Conservation (phyloP, 805 yeast genomes). For the Suhomyces prunicola region DNA sequence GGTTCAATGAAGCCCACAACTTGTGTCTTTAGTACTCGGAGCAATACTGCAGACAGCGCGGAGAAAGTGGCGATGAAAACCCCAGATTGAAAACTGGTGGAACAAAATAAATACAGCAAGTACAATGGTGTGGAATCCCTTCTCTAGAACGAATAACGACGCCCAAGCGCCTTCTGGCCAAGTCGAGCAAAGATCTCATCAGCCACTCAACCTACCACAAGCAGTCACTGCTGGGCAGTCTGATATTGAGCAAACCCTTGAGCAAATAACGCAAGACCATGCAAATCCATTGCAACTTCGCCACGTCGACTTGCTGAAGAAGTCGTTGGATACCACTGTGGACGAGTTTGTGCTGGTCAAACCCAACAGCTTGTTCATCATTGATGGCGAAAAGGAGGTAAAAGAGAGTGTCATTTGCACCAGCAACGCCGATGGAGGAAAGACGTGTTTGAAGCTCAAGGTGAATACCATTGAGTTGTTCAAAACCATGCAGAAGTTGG, state of each 20-base stretch:
- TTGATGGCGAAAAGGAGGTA: conserved; percentile 40
- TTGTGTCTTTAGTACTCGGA: conserved; percentile 20
- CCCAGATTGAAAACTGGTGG: neutral
- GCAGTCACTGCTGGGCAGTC: conserved; percentile 6
- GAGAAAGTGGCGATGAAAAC: neutral
- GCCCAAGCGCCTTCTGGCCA: conserved; percentile 9
- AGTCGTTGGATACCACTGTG: conserved; percentile 19
- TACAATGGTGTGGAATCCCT: conserved; percentile 17
- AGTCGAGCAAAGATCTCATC: conserved; percentile 27
- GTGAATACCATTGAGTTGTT: conserved; percentile 41
- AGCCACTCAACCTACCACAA: conserved; percentile 16
- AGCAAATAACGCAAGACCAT: conserved; percentile 20
- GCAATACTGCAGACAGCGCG: neutral
- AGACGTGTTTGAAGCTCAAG: conserved; percentile 45
- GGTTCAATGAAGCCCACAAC: conserved; percentile 25
- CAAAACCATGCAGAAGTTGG: conserved; percentile 47
- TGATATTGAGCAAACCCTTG: conserved; percentile 27
- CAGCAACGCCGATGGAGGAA: conserved; percentile 40
- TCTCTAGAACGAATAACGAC: neutral
- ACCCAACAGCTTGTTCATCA: conserved; percentile 35
- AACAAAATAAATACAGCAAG: neutral
- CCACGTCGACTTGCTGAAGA: neutral
- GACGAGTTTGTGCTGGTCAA: conserved; percentile 26
- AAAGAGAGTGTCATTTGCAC: conserved; percentile 46
- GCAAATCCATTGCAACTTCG: neutral